phyloP scores from a whole-genome alignment of 2,329 filamentous ascomycete species.

The Cercospora sp. region DNA sequence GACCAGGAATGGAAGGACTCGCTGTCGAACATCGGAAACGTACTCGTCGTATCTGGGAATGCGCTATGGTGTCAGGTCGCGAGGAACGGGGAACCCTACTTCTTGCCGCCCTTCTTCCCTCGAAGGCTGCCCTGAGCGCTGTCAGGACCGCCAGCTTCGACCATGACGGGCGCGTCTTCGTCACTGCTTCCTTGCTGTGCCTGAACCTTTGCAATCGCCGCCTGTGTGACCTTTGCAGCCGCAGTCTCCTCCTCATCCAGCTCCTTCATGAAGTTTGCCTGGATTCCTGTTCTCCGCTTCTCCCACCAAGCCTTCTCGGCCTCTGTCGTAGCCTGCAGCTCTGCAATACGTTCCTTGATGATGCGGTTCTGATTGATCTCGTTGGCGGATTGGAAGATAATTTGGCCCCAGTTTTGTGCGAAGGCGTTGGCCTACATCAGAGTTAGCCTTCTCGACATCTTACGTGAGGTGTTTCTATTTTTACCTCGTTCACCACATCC shows the following conservation, averaged over 20 bases:
- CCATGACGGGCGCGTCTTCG: constrained; percentile 71
- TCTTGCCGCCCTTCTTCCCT: constrained; percentile 65
- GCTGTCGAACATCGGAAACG: neutral
- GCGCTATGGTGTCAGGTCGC: neutral
- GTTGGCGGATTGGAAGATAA: constrained; percentile 95
- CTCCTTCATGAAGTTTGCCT: constrained; percentile 80
- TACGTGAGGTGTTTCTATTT: neutral
- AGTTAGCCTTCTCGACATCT: constrained; percentile 12
- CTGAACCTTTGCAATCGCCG: constrained; percentile 21
- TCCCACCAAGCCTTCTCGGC: constrained; percentile 92
- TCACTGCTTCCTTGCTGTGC: constrained; percentile 51
- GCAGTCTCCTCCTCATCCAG: constrained; percentile 56
- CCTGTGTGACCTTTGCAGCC: neutral
- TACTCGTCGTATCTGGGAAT: neutral
- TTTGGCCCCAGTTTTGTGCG: constrained; percentile 82
- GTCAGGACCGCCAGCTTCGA: constrained; percentile 61
- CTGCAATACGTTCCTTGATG: constrained; percentile 71
- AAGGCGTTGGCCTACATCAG: constrained; percentile 78
- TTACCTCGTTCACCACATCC: constrained; percentile 89
- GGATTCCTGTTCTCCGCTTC: constrained; percentile 71
- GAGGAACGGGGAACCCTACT: constrained; percentile 32
- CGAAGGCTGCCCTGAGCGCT: constrained; percentile 41
- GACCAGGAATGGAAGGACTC: neutral
- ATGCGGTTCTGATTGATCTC: constrained; percentile 86
- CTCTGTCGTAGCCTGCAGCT: constrained; percentile 69